Evolutionary conservation across 192 early-diverging fungal genomes (phyloP).

Genomic region (Anaeromyces robustus): DNA sequence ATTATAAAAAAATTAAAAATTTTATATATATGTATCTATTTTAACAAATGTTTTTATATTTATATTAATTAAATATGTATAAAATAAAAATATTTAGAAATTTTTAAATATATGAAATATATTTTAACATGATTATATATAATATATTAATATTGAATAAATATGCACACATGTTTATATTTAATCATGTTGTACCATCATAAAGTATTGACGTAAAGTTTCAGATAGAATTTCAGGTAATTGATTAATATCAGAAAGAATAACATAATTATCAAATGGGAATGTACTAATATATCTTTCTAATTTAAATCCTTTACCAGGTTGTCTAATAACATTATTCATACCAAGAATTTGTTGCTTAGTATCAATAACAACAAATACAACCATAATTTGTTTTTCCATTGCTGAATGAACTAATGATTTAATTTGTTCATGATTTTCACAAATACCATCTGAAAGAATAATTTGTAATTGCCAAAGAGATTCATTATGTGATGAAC

Average conservation of each 20-base stretch:
- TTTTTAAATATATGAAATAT: too few relatives aligned
- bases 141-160: too few relatives aligned
- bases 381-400: constrained; percentile 78
- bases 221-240: constrained; percentile 80
- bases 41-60: too few relatives aligned
- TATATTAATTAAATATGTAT: too few relatives aligned
- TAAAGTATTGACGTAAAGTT: constrained; percentile 92
- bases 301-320: neutral
- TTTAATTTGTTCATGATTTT: constrained; percentile 75
- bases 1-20: too few relatives aligned
- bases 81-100: too few relatives aligned
- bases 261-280: constrained; percentile 95
- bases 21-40: too few relatives aligned
- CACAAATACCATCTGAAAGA: constrained; percentile 92
- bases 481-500: constrained; percentile 11
- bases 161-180: neutral
- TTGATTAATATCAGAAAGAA: constrained; percentile 71
- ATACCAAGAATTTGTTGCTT: constrained; percentile 18
- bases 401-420: constrained; percentile 66
- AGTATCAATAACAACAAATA: constrained; percentile 89
- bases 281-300: constrained; percentile 77
- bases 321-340: constrained; percentile 1
- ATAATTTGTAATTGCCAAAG: constrained; percentile 94
- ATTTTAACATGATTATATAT: too few relatives aligned
- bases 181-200: constrained; percentile 45